Conservation (phyloP, 768 basidiomycete genomes). For the Butyriboletus loyo region DNA sequence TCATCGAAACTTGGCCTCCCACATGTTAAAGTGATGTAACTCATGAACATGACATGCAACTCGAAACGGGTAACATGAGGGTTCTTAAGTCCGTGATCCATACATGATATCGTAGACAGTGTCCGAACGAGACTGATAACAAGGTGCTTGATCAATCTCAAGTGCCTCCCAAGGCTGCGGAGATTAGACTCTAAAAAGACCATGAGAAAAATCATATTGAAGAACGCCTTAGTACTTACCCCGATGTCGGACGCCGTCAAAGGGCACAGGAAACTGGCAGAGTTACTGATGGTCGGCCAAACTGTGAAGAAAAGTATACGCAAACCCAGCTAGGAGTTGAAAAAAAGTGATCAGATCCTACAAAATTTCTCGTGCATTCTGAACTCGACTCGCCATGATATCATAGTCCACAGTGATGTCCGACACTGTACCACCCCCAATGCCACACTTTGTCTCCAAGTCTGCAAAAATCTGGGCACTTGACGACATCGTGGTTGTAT, state of each 20-base stretch:
- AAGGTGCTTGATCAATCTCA: background rate
- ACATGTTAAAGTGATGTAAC: background rate
- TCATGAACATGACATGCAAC: background rate
- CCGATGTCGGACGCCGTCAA: slow-evolving; percentile 34
- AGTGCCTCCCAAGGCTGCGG: slow-evolving; percentile 13
- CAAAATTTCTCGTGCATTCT: background rate
- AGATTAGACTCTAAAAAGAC: slow-evolving; percentile 15
- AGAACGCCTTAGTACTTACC: slow-evolving; percentile 16
- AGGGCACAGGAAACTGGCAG: slow-evolving; percentile 64
- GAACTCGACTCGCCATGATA: slow-evolving; percentile 46
- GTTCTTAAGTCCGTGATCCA: slow-evolving; percentile 20
- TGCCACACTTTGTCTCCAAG: slow-evolving; percentile 60
- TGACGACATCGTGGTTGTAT: slow-evolving; percentile 54
- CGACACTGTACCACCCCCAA: slow-evolving; percentile 39
- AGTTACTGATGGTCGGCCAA: slow-evolving; percentile 62
- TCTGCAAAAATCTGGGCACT: slow-evolving; percentile 53
- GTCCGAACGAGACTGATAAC: slow-evolving; percentile 5
- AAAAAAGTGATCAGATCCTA: slow-evolving; percentile 7
- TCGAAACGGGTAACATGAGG: background rate
- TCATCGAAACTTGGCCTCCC: background rate
- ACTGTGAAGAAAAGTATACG: slow-evolving; percentile 63
- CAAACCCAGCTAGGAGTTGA: slow-evolving; percentile 51
- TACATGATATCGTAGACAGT: slow-evolving; percentile 7
- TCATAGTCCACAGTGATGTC: slow-evolving; percentile 63
- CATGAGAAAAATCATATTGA: slow-evolving; percentile 11